These are phyloP conservation scores for Endocalyx cinctus DNA, from an alignment of 2,329 filamentous ascomycete genomes.

Conservation along the genomic window DNA sequence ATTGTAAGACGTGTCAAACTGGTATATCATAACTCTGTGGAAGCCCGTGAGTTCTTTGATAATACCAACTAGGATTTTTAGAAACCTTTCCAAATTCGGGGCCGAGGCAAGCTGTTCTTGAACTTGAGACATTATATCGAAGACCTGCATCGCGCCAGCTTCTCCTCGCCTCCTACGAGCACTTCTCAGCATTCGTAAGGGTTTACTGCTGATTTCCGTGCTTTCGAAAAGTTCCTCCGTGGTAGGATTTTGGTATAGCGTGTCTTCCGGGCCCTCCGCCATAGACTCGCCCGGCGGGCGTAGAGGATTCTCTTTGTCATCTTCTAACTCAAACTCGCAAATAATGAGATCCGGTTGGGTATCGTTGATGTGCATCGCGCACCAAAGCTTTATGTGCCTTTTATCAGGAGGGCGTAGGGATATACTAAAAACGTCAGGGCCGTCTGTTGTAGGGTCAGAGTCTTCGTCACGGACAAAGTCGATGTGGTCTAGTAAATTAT, in stretches of 20 bases:
- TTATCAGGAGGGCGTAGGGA: conserved; percentile 58
- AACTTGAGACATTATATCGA: conserved; percentile 87
- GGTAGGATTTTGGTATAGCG: conserved; percentile 67
- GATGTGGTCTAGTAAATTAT: conserved; percentile 79
- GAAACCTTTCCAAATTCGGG: conserved; percentile 63
- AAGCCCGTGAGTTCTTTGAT: conserved; percentile 88
- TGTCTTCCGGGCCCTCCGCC: conserved; percentile 66
- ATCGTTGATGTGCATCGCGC: conserved; percentile 73
- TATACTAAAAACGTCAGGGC: conserved; percentile 81
- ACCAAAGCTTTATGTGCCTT: conserved; percentile 71
- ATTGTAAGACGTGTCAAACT: conserved; percentile 80
- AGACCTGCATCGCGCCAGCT: conserved; percentile 81
- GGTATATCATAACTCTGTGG: conserved; percentile 88
- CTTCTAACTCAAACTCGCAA: conserved; percentile 84
- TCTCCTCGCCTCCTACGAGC: conserved; percentile 72
- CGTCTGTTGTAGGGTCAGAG: conserved; percentile 67
- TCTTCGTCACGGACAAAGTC: conserved; percentile 85
- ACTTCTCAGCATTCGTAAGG: conserved; percentile 70
- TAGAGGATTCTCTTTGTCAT: conserved; percentile 65
- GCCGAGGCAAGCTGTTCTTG: conserved; percentile 80
- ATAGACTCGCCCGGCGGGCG: conserved; percentile 56
- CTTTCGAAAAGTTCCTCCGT: conserved; percentile 70
- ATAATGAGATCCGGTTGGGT: conserved; percentile 67
- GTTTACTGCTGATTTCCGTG: conserved; percentile 70
- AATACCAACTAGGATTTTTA: conserved; percentile 79